These are phyloP conservation scores for Apiospora aurea DNA, from an alignment of 2,329 filamentous ascomycete genomes.

Conservation along the genomic window DNA sequence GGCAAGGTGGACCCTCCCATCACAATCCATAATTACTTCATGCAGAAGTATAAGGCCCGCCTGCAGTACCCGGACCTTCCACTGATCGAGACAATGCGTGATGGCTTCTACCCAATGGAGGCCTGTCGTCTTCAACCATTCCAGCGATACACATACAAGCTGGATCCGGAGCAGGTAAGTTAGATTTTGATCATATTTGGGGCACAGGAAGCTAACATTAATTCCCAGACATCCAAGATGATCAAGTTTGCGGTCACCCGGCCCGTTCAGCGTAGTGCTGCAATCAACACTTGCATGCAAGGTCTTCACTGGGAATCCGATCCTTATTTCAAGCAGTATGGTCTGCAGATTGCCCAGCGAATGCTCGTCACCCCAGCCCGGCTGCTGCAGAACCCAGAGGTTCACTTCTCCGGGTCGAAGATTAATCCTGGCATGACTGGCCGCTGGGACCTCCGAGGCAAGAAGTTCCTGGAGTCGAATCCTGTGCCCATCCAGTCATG, in stretches of 20 bases:
- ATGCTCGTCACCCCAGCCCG: constrained; percentile 75
- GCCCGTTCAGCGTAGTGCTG: constrained; percentile 69
- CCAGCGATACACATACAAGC: constrained; percentile 69
- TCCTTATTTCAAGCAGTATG: constrained; percentile 74
- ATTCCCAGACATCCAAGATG: constrained; percentile 76
- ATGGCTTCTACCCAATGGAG: constrained; percentile 67
- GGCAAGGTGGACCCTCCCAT: constrained; percentile 32
- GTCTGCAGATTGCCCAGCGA: constrained; percentile 69
- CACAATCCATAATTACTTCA: constrained; percentile 62
- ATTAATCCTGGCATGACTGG: constrained; percentile 71
- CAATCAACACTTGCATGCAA: constrained; percentile 72
- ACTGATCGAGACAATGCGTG: constrained; percentile 63
- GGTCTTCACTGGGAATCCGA: constrained; percentile 75
- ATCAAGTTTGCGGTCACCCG: constrained; percentile 91
- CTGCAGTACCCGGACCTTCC: constrained; percentile 59
- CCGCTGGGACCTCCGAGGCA: constrained; percentile 86
- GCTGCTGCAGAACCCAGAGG: constrained; percentile 72
- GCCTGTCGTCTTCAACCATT: constrained; percentile 58
- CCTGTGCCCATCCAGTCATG: constrained; percentile 69
- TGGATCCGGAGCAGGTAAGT: constrained; percentile 60
- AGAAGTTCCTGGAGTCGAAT: constrained; percentile 77
- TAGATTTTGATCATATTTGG: neutral
- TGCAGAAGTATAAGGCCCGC: constrained; percentile 58
- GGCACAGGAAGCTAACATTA: neutral
- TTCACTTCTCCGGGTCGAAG: constrained; percentile 69